phyloP scores from a whole-genome alignment of 805 yeast genomes.

The Nakazawaea anatomiae region DNA sequence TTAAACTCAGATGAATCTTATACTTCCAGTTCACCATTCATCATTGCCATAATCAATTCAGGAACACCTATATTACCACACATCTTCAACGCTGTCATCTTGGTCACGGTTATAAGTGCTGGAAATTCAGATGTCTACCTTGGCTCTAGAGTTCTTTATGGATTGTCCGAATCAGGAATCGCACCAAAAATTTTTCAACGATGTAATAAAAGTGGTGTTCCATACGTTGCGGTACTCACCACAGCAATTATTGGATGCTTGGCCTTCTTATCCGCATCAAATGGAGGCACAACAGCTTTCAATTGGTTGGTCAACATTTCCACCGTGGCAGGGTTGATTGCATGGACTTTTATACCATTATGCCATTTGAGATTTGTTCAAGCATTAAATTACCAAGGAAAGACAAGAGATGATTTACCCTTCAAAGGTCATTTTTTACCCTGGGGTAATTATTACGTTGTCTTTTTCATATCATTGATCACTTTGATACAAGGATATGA shows the following conservation, averaged over 20 bases:
- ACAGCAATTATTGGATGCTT: constrained; percentile 60
- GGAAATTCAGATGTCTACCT: constrained; percentile 72
- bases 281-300: constrained; percentile 42
- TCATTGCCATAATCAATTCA: constrained; percentile 62
- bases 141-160: constrained; percentile 62
- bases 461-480: constrained; percentile 46
- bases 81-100: constrained; percentile 66
- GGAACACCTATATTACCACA: constrained; percentile 63
- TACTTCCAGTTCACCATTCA: constrained; percentile 58
- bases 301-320: constrained; percentile 59
- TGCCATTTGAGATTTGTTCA: constrained; percentile 68
- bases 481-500: constrained; percentile 55
- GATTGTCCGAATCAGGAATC: constrained; percentile 50
- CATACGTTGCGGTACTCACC: constrained; percentile 47
- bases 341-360: constrained; percentile 63
- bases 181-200: constrained; percentile 49
- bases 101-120: constrained; percentile 66
- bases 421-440: constrained; percentile 71
- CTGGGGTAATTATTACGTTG: constrained; percentile 56
- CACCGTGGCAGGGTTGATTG: constrained; percentile 68
- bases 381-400: constrained; percentile 55
- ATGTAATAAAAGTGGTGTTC: constrained; percentile 56
- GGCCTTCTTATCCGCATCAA: constrained; percentile 56
- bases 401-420: constrained; percentile 64
- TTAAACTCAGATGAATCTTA: constrained; percentile 29